phyloP scores from a whole-genome alignment of 345 rosid genomes.

The Eucalyptus sp. region DNA sequence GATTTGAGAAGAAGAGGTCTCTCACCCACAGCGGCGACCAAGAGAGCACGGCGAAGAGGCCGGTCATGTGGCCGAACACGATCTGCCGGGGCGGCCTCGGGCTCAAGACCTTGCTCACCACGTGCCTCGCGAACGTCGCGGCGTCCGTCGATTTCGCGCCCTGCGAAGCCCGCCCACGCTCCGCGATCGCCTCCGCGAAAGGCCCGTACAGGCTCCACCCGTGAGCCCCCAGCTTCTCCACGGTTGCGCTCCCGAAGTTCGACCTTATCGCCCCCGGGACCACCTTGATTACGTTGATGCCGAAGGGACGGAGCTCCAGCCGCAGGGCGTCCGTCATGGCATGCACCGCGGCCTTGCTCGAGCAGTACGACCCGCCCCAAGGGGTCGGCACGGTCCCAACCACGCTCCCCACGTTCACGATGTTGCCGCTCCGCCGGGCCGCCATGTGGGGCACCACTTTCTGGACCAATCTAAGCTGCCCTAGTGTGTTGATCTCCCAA shows the following conservation, averaged over 20 bases:
- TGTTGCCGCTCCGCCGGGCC: slow-evolving; percentile 20
- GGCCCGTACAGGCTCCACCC: slow-evolving; percentile 51
- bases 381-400: slow-evolving; percentile 49
- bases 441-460: slow-evolving; percentile 65
- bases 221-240: slow-evolving; percentile 7
- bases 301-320: slow-evolving; percentile 45
- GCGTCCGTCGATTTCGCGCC: slow-evolving; percentile 29
- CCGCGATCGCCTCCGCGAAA: slow-evolving; percentile 36
- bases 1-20: slow-evolving; percentile 37
- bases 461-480: slow-evolving; percentile 53
- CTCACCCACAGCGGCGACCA: slow-evolving; percentile 55
- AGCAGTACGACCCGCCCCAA: slow-evolving; percentile 59
- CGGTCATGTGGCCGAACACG: slow-evolving; percentile 45
- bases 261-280: slow-evolving; percentile 47
- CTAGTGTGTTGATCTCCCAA: slow-evolving; percentile 53
- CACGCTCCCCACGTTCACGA: slow-evolving; percentile 50
- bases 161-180: slow-evolving; percentile 46
- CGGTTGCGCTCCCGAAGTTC: slow-evolving; percentile 28
- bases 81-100: slow-evolving; percentile 41
- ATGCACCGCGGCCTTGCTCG: slow-evolving; percentile 53
- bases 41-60: slow-evolving; percentile 38
- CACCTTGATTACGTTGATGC: slow-evolving; percentile 33
- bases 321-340: slow-evolving; percentile 38
- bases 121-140: slow-evolving; percentile 32
- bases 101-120: slow-evolving; percentile 39